Conservation (phyloP, 805 yeast genomes). For the Yamadazyma tumulicola region DNA sequence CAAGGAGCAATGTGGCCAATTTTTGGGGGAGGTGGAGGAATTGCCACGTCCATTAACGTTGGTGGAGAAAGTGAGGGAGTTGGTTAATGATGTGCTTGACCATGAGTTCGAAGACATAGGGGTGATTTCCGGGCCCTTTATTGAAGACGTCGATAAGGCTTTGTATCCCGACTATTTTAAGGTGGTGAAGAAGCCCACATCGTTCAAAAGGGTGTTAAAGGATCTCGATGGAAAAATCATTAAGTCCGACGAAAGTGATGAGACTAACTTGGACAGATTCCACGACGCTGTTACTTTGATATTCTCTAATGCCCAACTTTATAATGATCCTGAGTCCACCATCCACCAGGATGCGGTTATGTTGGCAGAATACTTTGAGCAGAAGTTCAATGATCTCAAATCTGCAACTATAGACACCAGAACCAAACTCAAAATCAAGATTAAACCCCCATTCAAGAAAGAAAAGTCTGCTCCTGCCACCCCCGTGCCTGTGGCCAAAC, state of each 20-base stretch:
- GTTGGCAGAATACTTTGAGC: constrained; percentile 51
- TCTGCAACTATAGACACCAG: constrained; percentile 16
- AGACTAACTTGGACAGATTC: constrained; percentile 56
- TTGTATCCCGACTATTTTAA: constrained; percentile 80
- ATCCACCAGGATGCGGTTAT: constrained; percentile 69
- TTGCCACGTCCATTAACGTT: constrained; percentile 13
- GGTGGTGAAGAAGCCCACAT: constrained; percentile 68
- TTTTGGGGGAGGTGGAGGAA: constrained; percentile 11
- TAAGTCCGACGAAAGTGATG: constrained; percentile 17
- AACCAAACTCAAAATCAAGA: constrained; percentile 19
- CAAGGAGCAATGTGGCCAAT: constrained; percentile 38
- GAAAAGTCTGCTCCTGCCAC: constrained; percentile 10
- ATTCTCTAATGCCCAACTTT: constrained; percentile 74
- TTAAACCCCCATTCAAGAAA: constrained; percentile 16
- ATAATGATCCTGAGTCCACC: constrained; percentile 69
- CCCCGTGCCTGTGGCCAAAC: constrained; percentile 13
- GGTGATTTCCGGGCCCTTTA: constrained; percentile 63
- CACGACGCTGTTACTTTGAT: constrained; percentile 57
- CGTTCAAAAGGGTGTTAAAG: constrained; percentile 56
- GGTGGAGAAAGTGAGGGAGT: constrained; percentile 16
- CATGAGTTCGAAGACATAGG: constrained; percentile 49
- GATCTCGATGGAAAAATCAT: constrained; percentile 51
- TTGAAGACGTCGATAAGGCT: constrained; percentile 66
- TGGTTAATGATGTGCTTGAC: constrained; percentile 40
- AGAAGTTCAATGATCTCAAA: constrained; percentile 30